These are phyloP conservation scores for Ophiostoma angusticollis DNA, from an alignment of 2,329 filamentous ascomycete genomes.

Conservation along the genomic window DNA sequence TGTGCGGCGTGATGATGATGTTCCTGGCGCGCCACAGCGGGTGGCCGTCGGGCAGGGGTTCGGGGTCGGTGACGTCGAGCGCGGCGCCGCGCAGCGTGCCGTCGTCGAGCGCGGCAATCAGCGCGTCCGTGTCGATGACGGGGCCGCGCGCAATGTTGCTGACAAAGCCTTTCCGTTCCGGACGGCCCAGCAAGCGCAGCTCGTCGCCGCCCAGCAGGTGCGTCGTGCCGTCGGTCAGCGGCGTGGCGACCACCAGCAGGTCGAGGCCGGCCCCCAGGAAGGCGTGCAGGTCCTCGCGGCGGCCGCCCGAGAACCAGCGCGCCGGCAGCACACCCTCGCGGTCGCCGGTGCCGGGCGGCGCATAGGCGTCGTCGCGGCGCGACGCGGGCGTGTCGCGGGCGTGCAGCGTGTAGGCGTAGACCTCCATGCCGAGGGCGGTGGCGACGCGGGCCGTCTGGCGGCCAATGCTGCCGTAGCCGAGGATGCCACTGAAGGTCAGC, in stretches of 20 bases:
- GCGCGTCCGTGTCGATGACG: slow-evolving; percentile 36
- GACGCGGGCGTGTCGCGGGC: slow-evolving; percentile 55
- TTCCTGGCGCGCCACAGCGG: slow-evolving; percentile 59
- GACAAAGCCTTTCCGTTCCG: slow-evolving; percentile 41
- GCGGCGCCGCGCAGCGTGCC: slow-evolving; percentile 47
- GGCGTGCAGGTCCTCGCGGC: slow-evolving; percentile 30
- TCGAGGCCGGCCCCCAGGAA: slow-evolving; percentile 40
- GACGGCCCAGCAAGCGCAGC: slow-evolving; percentile 29
- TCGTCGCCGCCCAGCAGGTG: slow-evolving; percentile 39
- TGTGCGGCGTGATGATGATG: slow-evolving; percentile 46
- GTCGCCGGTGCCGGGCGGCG: slow-evolving; percentile 52
- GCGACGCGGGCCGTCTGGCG: slow-evolving; percentile 43
- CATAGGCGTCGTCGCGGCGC: slow-evolving; percentile 50
- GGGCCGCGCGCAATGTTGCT: slow-evolving; percentile 57
- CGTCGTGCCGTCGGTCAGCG: slow-evolving; percentile 35
- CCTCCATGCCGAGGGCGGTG: slow-evolving; percentile 54
- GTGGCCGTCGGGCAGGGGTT: slow-evolving; percentile 57
- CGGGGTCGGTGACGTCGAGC: slow-evolving; percentile 67
- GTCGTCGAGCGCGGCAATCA: slow-evolving; percentile 46
- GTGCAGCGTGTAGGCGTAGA: slow-evolving; percentile 63
- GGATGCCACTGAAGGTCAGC: slow-evolving; percentile 28
- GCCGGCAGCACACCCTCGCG: slow-evolving; percentile 34
- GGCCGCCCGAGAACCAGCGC: slow-evolving; percentile 37
- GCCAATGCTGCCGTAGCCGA: slow-evolving; percentile 43
- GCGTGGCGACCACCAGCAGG: slow-evolving; percentile 37